Evolutionary conservation across 768 basidiomycete genomes (phyloP), one percentile per base, ranked within the genome.

Genomic region (Hysterangium stoloniferum): DNA sequence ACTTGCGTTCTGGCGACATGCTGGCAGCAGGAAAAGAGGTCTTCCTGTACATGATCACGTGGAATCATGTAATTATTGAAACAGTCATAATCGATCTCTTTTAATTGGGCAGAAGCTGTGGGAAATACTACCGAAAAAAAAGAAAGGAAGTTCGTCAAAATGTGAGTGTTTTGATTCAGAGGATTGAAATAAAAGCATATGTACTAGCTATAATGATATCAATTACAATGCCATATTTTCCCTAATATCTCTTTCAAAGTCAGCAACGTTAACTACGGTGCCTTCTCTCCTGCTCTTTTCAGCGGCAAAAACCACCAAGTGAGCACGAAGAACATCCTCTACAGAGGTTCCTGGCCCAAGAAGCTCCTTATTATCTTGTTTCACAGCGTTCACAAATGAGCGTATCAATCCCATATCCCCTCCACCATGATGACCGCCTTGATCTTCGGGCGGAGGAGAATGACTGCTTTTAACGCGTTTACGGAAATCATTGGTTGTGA

Each of bases 291-390:
- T 71, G 56, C 86, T 86, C 53, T 76, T 71, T 70, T 93, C 90
- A 33, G 88, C 88, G 50, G 91, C 91, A 68, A 94, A 93, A 29
- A 91, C 87, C n/a, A 85, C 81, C 59, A 94, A 61, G 65, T 92
- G 89, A 56, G 82, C 86, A 61, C 74, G 79, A 52, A 92, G 64
- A 15, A 89, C 76, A 46, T 90, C 86, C 6, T 69, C 68, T 0
- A 86, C 70, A 56, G 77, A 69, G 15, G 86, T 86, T 28, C 80
- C 49, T n/a, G 40, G 25, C 3, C 49, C 83, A 28, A 93, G 71
- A 25, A 75, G 52, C 2, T 71, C 68, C 67, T 92, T 90, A 48
- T 76, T 71, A 3, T 75, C 74, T 8, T 69, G 73, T 49, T 74
- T 71, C 40, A 92, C 87, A 0, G 88, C 91, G 55, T 84, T 68